These are phyloP conservation scores for Thielaviopsis populi DNA, from an alignment of 2,329 filamentous ascomycete genomes.

Conservation along the genomic window DNA sequence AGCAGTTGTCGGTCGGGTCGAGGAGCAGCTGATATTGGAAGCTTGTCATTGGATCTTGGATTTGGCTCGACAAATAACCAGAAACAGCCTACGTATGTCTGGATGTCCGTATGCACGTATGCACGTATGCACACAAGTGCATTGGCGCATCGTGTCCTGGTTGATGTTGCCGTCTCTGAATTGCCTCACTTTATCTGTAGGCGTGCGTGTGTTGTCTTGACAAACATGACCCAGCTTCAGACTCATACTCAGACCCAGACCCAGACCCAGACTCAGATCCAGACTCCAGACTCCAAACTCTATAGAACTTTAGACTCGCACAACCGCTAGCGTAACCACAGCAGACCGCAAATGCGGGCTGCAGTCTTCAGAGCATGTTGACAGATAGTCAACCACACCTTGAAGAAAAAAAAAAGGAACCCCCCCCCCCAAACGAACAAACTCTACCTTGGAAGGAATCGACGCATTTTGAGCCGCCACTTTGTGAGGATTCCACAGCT, in stretches of 20 bases:
- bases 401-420: background rate
- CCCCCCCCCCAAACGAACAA: background rate
- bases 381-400: too few species aligned
- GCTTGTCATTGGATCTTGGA: background rate
- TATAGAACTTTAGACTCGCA: background rate
- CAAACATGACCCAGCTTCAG: too few species aligned
- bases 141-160: too few species aligned
- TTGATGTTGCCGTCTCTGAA: too few species aligned
- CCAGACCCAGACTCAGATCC: background rate
- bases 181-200: background rate
- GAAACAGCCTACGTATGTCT: too few species aligned
- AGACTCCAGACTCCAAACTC: background rate
- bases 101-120: background rate
- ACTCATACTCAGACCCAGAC: background rate
- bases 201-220: too few species aligned
- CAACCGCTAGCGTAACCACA: background rate
- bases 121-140: too few species aligned
- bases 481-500: background rate
- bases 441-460: background rate
- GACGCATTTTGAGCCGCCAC: background rate
- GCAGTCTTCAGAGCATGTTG: too few species aligned
- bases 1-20: background rate
- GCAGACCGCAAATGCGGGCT: too few species aligned
- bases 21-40: background rate
- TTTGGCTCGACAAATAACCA: slow-evolving; percentile 1